These are phyloP conservation scores for Tolypocladium sp. DNA, from an alignment of 2,329 filamentous ascomycete genomes.

Conservation along the genomic window DNA sequence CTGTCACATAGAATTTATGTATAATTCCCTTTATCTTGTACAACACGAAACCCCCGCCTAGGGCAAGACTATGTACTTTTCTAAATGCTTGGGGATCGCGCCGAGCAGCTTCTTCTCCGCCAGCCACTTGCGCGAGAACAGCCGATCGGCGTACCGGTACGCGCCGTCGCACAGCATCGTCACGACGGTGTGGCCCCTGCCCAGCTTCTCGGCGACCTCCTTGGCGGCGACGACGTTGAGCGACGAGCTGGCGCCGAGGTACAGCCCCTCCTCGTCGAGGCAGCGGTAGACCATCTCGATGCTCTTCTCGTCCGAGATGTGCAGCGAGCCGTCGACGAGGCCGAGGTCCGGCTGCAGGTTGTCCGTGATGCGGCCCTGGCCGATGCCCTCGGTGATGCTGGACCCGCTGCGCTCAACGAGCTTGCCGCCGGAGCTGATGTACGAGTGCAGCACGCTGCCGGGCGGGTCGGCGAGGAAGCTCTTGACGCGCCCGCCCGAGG, in stretches of 20 bases:
- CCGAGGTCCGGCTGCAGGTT: slow-evolving; percentile 81
- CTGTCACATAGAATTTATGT: slow-evolving; percentile 2
- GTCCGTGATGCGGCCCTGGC: slow-evolving; percentile 92
- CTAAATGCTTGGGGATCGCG: slow-evolving; percentile 74
- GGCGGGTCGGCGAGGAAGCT: slow-evolving; percentile 89
- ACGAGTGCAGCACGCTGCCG: slow-evolving; percentile 85
- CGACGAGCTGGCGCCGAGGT: slow-evolving; percentile 86
- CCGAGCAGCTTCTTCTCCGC: slow-evolving; percentile 72
- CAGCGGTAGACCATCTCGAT: slow-evolving; percentile 98
- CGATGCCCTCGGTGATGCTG: slow-evolving; percentile 96
- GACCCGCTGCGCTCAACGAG: slow-evolving; percentile 73
- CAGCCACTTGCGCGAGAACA: slow-evolving; percentile 91
- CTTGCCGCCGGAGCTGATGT: slow-evolving; percentile 77
- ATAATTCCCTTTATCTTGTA: slow-evolving; percentile 18
- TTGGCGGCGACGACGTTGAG: slow-evolving; percentile 93
- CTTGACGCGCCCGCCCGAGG: slow-evolving; percentile 69
- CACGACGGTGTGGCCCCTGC: slow-evolving; percentile 81
- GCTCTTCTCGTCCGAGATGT: slow-evolving; percentile 85
- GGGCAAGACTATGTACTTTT: slow-evolving; percentile 90
- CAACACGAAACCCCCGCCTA: slow-evolving; percentile 27
- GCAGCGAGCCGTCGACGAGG: slow-evolving; percentile 73
- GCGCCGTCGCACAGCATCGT: slow-evolving; percentile 93
- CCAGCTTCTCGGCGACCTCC: slow-evolving; percentile 85
- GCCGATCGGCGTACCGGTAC: slow-evolving; percentile 89
- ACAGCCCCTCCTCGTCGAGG: slow-evolving; percentile 90